Conservation (phyloP, 768 basidiomycete species). For the Multifurca ochricompacta region DNA sequence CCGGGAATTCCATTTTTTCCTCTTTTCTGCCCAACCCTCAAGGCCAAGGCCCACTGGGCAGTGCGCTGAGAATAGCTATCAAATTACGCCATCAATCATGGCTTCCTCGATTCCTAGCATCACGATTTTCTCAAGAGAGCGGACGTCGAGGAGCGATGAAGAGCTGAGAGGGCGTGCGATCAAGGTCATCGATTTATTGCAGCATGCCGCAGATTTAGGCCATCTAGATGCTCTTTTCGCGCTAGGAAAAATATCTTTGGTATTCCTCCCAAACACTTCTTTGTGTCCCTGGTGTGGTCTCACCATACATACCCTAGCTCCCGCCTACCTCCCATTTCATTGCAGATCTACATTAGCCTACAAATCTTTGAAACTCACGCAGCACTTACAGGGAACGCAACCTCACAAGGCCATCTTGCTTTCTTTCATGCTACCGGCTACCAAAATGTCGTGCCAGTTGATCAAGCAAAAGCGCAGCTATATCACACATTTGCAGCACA, state of each 20-base stretch:
- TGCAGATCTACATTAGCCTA: conserved; percentile 54
- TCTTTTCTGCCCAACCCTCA: conserved; percentile 64
- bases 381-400: conserved; percentile 66
- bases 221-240: conserved; percentile 65
- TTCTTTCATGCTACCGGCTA: conserved; percentile 91
- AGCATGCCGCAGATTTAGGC: conserved; percentile 76
- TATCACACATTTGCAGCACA: conserved; percentile 94
- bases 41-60: conserved; percentile 71
- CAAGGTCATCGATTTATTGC: conserved; percentile 72
- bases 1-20: conserved; percentile 43
- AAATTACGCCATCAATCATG: conserved; percentile 58
- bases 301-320: conserved; percentile 38
- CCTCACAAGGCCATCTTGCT: conserved; percentile 77
- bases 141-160: conserved; percentile 45
- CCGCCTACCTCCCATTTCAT: conserved; percentile 64
- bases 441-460: conserved; percentile 47
- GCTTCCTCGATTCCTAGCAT: conserved; percentile 38
- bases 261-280: conserved; percentile 26
- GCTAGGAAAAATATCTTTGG: conserved; percentile 59
- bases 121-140: conserved; percentile 35
- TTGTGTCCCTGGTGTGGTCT: not conserved
- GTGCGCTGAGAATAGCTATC: conserved; percentile 55
- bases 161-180: conserved; percentile 64
- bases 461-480: conserved; percentile 78
- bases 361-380: conserved; percentile 56